Conservation (phyloP, 768 basidiomycete species). For the Galerina marginata region DNA sequence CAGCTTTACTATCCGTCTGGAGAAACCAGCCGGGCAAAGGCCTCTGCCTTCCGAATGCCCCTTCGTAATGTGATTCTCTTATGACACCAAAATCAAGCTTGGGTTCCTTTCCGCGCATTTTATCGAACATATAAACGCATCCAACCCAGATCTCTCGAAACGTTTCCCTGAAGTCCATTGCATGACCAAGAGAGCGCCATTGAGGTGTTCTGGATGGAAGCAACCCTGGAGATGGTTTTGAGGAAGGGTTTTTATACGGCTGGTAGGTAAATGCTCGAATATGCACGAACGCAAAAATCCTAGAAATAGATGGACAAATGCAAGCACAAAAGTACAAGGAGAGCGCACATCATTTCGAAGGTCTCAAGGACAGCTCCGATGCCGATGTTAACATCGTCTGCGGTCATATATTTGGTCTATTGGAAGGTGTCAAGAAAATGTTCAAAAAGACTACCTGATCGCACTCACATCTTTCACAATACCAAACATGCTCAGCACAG, state of each 20-base stretch:
- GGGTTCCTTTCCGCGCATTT: conserved; percentile 60
- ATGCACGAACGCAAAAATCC: conserved; percentile 73
- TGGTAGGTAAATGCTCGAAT: conserved; percentile 75
- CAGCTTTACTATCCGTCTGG: conserved; percentile 5
- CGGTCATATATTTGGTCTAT: conserved; percentile 72
- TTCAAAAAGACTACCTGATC: not conserved
- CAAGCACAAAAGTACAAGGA: conserved; percentile 1
- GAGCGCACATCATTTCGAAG: conserved; percentile 74
- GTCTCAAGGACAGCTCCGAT: conserved; percentile 71
- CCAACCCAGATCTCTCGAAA: conserved; percentile 65
- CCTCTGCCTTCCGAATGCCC: conserved; percentile 48
- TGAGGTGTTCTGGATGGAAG: conserved; percentile 53
- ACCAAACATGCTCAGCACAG: conserved; percentile 58
- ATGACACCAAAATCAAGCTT: conserved; percentile 48
- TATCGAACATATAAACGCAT: conserved; percentile 60
- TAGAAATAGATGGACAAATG: conserved; percentile 27
- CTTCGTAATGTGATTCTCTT: conserved; percentile 47
- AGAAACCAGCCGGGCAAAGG: conserved; percentile 11
- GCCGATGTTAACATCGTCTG: conserved; percentile 74
- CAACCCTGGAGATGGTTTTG: conserved; percentile 24
- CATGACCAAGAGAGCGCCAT: conserved; percentile 62
- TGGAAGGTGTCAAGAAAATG: not conserved
- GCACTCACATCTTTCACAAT: conserved; percentile 65
- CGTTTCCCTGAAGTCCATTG: conserved; percentile 74
- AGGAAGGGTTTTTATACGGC: conserved; percentile 49